Evolutionary conservation across 108 stramenopile species (phyloP).

Genomic region (Seminavis robusta): DNA sequence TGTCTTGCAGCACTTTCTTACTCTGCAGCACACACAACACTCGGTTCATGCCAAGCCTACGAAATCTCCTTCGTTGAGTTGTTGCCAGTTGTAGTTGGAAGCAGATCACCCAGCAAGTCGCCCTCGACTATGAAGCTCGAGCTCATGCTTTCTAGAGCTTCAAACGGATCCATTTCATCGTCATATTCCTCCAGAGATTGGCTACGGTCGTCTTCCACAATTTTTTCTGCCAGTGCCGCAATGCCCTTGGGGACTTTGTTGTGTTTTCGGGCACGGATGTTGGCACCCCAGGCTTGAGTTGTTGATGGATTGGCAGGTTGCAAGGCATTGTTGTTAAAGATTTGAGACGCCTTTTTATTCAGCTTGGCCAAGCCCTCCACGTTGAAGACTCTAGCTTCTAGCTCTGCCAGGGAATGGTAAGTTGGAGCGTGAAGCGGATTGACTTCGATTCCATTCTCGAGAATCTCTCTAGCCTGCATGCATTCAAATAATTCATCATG

Average conservation of each 20-base stretch:
- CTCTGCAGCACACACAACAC: no score
- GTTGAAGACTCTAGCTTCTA: constrained; percentile 83
- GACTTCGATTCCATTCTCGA: constrained; percentile 74
- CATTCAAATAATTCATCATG: neutral
- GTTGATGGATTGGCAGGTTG: constrained; percentile 22
- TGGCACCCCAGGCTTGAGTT: constrained; percentile 22
- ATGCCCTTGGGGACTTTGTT: constrained; percentile 31
- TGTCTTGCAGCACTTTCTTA: no score
- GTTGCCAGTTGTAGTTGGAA: no score
- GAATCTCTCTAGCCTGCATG: constrained; percentile 62
- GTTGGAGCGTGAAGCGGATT: constrained; percentile 76
- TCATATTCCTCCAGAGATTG: no score
- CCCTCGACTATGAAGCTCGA: no score
- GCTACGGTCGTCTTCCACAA: constrained; percentile 54
- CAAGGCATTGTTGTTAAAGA: constrained; percentile 66
- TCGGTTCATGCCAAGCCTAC: no score
- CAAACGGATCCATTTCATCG: no score
- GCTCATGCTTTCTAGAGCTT: no score
- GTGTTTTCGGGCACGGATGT: constrained; percentile 20
- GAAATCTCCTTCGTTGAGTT: no score
- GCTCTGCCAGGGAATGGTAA: constrained; percentile 83
- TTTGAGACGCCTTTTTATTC: constrained; percentile 61
- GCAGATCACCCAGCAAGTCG: no score
- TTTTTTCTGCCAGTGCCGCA: constrained; percentile 54
- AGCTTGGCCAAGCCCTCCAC: constrained; percentile 73